These are phyloP conservation scores for Ormosia emarginata DNA, from an alignment of 306 rosid species.

Conservation along the genomic window DNA sequence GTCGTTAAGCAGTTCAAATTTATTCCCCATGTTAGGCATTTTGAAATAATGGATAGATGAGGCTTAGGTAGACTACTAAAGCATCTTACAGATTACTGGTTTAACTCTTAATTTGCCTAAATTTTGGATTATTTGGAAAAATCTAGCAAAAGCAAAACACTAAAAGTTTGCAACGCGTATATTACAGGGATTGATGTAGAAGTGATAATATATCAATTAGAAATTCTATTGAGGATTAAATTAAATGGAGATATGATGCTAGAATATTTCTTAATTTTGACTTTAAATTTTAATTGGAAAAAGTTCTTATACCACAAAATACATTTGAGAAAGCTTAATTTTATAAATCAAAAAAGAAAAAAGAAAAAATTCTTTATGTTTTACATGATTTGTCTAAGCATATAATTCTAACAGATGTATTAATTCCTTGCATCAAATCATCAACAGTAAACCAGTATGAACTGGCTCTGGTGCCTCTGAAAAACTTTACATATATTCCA, in stretches of 20 bases:
- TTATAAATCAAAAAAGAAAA: neutral
- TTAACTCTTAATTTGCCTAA: neutral
- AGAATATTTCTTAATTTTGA: neutral
- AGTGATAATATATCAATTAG: neutral
- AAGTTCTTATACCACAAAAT: neutral
- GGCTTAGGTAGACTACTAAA: neutral
- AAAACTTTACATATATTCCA: neutral
- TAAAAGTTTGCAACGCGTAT: neutral
- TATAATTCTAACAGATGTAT: constrained; percentile 20
- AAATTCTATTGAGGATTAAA: neutral
- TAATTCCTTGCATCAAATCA: constrained; percentile 19
- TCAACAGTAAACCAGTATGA: neutral
- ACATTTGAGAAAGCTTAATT: neutral
- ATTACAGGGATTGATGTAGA: neutral
- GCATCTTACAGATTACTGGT: neutral
- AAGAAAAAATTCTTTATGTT: constrained; percentile 1
- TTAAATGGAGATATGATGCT: neutral
- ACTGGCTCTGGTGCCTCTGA: neutral
- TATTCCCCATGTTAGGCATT: neutral
- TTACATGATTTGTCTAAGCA: constrained; percentile 12
- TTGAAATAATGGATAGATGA: neutral
- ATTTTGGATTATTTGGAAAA: neutral
- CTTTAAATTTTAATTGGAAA: neutral
- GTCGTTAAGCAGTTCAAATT: neutral
- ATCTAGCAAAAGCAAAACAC: neutral